Conservation (phyloP, 176 grass and related monocot genomes). For the Bonia amplexicaulis region DNA sequence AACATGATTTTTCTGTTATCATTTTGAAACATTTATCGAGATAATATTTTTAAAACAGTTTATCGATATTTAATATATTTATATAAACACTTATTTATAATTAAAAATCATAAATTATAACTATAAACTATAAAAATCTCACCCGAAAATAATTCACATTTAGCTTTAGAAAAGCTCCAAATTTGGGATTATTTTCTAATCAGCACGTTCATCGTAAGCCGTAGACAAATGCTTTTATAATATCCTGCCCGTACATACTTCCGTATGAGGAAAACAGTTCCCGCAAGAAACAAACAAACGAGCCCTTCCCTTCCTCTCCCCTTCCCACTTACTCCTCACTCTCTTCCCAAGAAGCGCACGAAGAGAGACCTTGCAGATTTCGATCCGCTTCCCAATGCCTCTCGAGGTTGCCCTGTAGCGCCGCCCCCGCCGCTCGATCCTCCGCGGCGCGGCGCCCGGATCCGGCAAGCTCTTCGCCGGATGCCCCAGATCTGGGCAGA, state of each 20-base stretch:
- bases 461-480: constrained; percentile 19
- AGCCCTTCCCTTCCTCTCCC: neutral
- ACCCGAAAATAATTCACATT: neutral
- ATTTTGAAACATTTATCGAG: too few relatives aligned
- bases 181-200: constrained; percentile 21
- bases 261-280: constrained; percentile 2
- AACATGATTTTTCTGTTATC: too few relatives aligned
- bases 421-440: neutral
- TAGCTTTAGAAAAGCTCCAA: neutral
- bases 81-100: too few relatives aligned
- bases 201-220: neutral
- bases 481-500: constrained; percentile 33
- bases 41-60: too few relatives aligned
- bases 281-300: constrained; percentile 7
- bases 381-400: constrained; percentile 31
- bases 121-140: too few relatives aligned
- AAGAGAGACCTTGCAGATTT: constrained; percentile 31
- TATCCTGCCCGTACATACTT: neutral
- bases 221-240: neutral
- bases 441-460: constrained; percentile 30
- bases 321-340: neutral
- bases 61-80: too few relatives aligned
- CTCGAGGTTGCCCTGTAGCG: constrained; percentile 5
- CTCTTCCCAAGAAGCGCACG: constrained; percentile 28
- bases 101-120: too few relatives aligned